Base-by-base conservation (phyloP, 2,329 filamentous ascomycete genomes). In the Xylariales sp. region DNA sequence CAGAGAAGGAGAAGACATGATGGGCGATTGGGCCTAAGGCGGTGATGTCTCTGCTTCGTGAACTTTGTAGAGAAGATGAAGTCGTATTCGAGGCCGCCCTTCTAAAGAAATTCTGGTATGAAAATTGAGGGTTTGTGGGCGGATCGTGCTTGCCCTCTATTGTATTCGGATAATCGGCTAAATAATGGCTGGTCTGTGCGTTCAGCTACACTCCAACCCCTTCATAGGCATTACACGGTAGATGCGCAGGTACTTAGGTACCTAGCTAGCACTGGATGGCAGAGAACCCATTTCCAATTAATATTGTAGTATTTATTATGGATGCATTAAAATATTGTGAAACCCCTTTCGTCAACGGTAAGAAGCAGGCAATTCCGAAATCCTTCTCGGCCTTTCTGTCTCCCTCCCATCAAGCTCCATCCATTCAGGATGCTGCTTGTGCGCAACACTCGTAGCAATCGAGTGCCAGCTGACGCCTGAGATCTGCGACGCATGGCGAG, bases 1-100 rank as follows among this genome's bases (percentile, higher is more conserved):
- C 69, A 93, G 74, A 68, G 87, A 72, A 86, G 70, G 38, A 64
- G 65, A 64, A 68, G 68, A 74, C 79, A 82, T 82, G 63, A 66
- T 80, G 73, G 70, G 71, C 63, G 66, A 53, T 63, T 42, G 40
- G 40, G 42, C 38, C 38, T 32, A 25, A 37, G 41, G 38, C 20
- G 33, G n/a, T 24, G 19, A 18, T 10, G 18, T 34, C 12, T 11
- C 15, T 12, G 29, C 34, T 15, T 20, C 34, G 28, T 28, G 31
- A 18, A 27, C 21, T 16, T 41, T 31, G 38, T 24, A 27, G 31
- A 34, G 29, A 31, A 18, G 22, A 31, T 31, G 10, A 39, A 22
- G 36, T 29, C n/a, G 35, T 27, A 27, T 24, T 21, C 35, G 35
- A 34, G 25, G 36, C 36, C 31, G 24, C 20, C 9, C 9, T 36